Evolutionary conservation across 768 basidiomycete genomes (phyloP).

Genomic region (Filobasidium floriforme): DNA sequence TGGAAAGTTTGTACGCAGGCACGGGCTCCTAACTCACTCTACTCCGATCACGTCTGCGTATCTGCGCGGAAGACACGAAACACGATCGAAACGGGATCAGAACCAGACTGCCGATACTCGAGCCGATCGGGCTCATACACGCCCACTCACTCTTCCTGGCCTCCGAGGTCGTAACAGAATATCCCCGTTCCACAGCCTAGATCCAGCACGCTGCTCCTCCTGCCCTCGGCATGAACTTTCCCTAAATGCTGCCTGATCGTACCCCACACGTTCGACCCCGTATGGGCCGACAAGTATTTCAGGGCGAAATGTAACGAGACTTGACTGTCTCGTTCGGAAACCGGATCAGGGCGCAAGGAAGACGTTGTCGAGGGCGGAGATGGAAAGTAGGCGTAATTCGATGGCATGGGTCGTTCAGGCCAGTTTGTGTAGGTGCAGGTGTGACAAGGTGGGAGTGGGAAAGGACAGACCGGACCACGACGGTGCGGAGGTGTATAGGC

Average conservation of each 20-base stretch:
- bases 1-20: neutral
- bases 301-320: constrained; percentile 17
- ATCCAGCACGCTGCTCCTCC: constrained; percentile 15
- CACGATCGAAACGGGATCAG: neutral
- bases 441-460: constrained; percentile 1
- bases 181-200: constrained; percentile 22
- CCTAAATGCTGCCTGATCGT: constrained; percentile 10
- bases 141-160: constrained; percentile 1
- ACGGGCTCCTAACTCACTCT: constrained; percentile 14
- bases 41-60: constrained; percentile 22
- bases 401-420: neutral
- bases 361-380: neutral
- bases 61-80: neutral
- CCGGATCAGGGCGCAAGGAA: neutral
- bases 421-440: neutral
- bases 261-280: constrained; percentile 13
- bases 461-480: neutral
- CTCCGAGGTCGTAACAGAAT: constrained; percentile 16
- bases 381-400: neutral
- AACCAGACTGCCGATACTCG: neutral
- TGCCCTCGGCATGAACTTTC: constrained; percentile 11
- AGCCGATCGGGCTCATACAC: no score
- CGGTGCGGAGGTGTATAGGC: neutral
- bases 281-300: constrained; percentile 18
- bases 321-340: constrained; percentile 1